Conservation (phyloP, 108 stramenopile genomes). For the Licmophora abbreviata region DNA sequence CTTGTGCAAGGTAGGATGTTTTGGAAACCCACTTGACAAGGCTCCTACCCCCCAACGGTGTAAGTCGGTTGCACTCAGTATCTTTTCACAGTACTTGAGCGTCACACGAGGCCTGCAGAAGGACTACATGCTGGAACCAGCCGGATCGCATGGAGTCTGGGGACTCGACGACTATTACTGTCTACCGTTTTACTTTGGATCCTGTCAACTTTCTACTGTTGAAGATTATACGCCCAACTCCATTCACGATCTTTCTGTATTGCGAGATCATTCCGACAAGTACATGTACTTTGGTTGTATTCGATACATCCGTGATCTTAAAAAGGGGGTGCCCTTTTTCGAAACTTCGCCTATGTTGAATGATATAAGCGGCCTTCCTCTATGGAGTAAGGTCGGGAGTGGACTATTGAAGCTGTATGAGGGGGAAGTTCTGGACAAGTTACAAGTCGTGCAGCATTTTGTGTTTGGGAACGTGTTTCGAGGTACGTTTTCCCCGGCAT, state of each 20-base stretch:
- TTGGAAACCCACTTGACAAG: constrained; percentile 21
- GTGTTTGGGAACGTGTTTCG: constrained; percentile 82
- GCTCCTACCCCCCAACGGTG: constrained; percentile 24
- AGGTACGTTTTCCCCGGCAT: constrained; percentile 65
- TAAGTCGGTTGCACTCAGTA: constrained; percentile 45
- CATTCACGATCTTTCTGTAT: constrained; percentile 5
- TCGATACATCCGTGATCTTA: constrained; percentile 74
- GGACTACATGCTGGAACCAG: constrained; percentile 92
- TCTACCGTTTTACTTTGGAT: constrained; percentile 91
- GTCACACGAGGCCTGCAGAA: constrained; percentile 72
- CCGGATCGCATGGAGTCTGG: constrained; percentile 94
- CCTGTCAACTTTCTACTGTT: constrained; percentile 46
- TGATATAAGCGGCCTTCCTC: constrained; percentile 72
- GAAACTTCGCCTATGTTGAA: constrained; percentile 92
- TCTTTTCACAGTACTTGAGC: constrained; percentile 61
- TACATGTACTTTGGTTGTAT: constrained; percentile 78
- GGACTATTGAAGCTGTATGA: constrained; percentile 77
- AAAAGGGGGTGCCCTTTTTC: constrained; percentile 84
- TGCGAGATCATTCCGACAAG: neutral
- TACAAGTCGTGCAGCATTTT: constrained; percentile 94
- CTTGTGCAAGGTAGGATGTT: constrained; percentile 66
- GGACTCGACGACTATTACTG: constrained; percentile 97
- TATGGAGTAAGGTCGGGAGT: constrained; percentile 73
- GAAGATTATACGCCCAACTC: constrained; percentile 9
- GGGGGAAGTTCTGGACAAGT: constrained; percentile 90